Evolutionary conservation across 306 rosid genomes (phyloP).

Genomic region (Dryas alaskensis): DNA sequence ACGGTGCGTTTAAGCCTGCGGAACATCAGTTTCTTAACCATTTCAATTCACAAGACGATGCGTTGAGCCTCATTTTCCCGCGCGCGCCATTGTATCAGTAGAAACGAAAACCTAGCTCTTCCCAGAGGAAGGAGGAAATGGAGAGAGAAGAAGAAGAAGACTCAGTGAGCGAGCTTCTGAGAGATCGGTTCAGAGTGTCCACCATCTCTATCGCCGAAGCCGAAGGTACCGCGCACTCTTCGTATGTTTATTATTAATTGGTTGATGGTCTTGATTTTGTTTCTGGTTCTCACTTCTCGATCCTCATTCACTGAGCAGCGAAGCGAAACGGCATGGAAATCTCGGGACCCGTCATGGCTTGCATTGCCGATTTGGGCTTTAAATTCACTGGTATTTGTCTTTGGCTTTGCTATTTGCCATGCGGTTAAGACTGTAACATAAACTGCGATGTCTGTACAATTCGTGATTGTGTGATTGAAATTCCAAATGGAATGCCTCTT

Average conservation of each 20-base stretch:
- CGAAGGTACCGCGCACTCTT: constrained; percentile 45
- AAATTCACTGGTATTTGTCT: constrained; percentile 59
- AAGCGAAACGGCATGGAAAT: constrained; percentile 53
- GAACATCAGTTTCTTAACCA: not conserved
- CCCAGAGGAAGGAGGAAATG: constrained; percentile 25
- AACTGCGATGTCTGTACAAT: not conserved
- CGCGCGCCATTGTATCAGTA: not conserved
- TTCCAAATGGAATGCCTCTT: not conserved
- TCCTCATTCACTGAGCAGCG: constrained; percentile 34
- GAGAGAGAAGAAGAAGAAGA: constrained; percentile 50
- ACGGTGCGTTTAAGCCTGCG: too few relatives aligned
- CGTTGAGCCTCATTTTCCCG: constrained; percentile 16
- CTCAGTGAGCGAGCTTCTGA: constrained; percentile 45
- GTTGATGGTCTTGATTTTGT: not conserved
- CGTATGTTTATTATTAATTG: not conserved
- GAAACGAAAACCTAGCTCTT: constrained; percentile 9
- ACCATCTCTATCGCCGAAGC: constrained; percentile 65
- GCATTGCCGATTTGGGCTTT: constrained; percentile 77
- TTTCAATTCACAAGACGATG: not conserved
- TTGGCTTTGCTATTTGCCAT: not conserved
- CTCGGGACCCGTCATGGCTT: constrained; percentile 68
- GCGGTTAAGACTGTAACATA: not conserved
- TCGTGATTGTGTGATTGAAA: not conserved
- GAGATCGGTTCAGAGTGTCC: constrained; percentile 73
- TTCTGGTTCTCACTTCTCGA: not conserved